Conservation (phyloP, 305 asterid species). For the Solanum chacoense region DNA sequence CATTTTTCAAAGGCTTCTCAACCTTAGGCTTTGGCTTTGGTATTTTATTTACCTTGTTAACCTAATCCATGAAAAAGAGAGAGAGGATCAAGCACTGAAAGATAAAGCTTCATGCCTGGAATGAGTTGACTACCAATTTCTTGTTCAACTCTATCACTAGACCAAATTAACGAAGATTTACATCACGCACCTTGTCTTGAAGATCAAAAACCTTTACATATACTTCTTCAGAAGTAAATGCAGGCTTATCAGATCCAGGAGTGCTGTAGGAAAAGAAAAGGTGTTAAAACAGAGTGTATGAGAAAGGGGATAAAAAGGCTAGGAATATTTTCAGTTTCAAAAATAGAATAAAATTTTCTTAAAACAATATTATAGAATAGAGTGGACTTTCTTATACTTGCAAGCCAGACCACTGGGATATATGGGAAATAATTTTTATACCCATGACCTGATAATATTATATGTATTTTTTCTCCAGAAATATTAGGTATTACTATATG, state of each 20-base stretch:
- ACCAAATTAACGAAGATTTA: background rate
- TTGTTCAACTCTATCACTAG: background rate
- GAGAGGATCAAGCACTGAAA: background rate
- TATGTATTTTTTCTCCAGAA: background rate
- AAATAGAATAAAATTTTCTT: background rate
- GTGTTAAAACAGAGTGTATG: background rate
- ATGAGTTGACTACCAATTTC: background rate
- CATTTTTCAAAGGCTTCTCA: constrained; percentile 60
- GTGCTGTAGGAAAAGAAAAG: constrained; percentile 37
- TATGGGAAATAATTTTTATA: background rate
- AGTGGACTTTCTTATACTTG: background rate
- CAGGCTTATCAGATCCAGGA: constrained; percentile 51
- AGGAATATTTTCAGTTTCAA: background rate
- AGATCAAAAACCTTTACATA: constrained; percentile 55
- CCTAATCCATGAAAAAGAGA: constrained; percentile 28
- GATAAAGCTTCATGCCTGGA: background rate
- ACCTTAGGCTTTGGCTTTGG: constrained; percentile 94
- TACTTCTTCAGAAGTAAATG: constrained; percentile 81
- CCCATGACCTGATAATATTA: background rate
- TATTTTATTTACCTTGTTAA: constrained; percentile 58
- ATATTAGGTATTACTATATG: background rate
- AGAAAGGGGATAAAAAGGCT: background rate
- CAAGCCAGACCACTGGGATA: background rate
- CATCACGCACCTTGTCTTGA: constrained; percentile 68
- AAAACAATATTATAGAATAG: background rate